Percentiles rank a stretch among this genome's conserved stretches.
Evolutionary conservation across 129 eudicot species (phyloP).

Genomic region (sunflower (Helianthus annuus)): DNA sequence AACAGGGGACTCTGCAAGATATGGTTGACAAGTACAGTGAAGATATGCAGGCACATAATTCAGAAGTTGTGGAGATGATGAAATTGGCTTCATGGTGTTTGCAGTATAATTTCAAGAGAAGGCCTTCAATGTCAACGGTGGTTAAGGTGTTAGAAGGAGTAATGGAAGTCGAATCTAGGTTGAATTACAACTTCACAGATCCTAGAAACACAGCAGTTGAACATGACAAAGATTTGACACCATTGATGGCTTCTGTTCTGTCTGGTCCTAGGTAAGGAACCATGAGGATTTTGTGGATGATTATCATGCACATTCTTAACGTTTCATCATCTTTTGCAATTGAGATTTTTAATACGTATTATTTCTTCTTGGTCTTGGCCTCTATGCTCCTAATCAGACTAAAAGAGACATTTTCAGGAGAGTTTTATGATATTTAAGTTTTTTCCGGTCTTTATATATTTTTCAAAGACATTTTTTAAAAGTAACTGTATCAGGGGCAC

Average conservation of each 20-base stretch:
- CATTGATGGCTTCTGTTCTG: slow-evolving; percentile 11
- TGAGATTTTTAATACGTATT: too few relatives aligned
- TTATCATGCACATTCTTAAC: not conserved
- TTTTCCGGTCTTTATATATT: too few relatives aligned
- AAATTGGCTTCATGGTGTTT: slow-evolving; percentile 46
- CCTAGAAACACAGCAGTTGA: slow-evolving; percentile 8
- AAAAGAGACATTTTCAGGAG: too few relatives aligned
- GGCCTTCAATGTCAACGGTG: slow-evolving; percentile 39
- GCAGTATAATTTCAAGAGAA: slow-evolving; percentile 25
- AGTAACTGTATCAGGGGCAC: too few relatives aligned
- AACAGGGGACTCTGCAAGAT: slow-evolving; percentile 18
- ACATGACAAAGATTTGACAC: slow-evolving; percentile 2
- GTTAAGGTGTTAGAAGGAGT: slow-evolving; percentile 34
- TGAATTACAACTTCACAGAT: slow-evolving; percentile 35
- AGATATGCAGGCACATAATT: not conserved
- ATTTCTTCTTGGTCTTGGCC: too few relatives aligned
- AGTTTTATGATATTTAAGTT: too few relatives aligned
- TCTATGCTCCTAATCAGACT: too few relatives aligned
- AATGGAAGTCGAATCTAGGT: slow-evolving; percentile 18
- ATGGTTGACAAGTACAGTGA: slow-evolving; percentile 21
- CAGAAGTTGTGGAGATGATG: slow-evolving; percentile 30
- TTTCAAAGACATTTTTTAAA: too few relatives aligned
- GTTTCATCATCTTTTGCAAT: too few relatives aligned
- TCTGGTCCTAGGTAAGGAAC: slow-evolving; percentile 21
- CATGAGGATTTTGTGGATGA: not conserved